Percentiles rank a stretch among this genome's conserved stretches.
Conservation (phyloP, 2,329 filamentous ascomycete genomes). For the Penicillium sp. region DNA sequence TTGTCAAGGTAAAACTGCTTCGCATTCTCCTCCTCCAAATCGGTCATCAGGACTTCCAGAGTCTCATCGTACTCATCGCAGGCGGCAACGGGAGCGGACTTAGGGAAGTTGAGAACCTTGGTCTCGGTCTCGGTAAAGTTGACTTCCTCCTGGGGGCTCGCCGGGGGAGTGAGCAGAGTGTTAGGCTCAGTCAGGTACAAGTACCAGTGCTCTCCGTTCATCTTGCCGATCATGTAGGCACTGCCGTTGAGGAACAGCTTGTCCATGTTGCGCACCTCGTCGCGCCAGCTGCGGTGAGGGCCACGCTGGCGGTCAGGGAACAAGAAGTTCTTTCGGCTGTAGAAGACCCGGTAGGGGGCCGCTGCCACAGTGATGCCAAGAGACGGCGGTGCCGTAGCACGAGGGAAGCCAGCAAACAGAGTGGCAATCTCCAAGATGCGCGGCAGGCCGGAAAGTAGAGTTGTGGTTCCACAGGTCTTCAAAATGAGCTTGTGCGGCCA, state of each 20-base stretch:
- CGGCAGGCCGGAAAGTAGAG: conserved; percentile 79
- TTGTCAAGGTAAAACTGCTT: conserved; percentile 68
- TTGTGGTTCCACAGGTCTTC: conserved; percentile 98
- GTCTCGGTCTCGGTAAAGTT: conserved; percentile 52
- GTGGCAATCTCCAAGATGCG: conserved; percentile 91
- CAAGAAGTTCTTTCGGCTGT: conserved; percentile 97
- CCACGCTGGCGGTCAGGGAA: conserved; percentile 92
- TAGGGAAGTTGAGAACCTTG: conserved; percentile 55
- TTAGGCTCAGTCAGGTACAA: conserved; percentile 90
- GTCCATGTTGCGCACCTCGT: conserved; percentile 90
- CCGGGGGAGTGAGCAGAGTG: conserved; percentile 72
- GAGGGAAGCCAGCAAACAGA: conserved; percentile 80
- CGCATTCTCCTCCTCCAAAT: conserved; percentile 61
- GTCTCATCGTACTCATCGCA: conserved; percentile 46
- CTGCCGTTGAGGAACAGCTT: conserved; percentile 87
- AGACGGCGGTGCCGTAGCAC: conserved; percentile 62
- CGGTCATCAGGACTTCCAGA: conserved; percentile 64
- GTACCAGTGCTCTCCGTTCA: conserved; percentile 99
- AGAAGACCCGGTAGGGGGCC: conserved; percentile 92
- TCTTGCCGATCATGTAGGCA: conserved; percentile 99
- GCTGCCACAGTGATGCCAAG: conserved; percentile 70
- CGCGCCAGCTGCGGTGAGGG: conserved; percentile 94
- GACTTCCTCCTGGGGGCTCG: conserved; percentile 60
- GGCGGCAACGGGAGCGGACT: conserved; percentile 24
- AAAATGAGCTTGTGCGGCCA: conserved; percentile 99